Evolutionary conservation across 495 filamentous ascomycete species (phyloP).

Genomic region (Penicillium subrubescens): DNA sequence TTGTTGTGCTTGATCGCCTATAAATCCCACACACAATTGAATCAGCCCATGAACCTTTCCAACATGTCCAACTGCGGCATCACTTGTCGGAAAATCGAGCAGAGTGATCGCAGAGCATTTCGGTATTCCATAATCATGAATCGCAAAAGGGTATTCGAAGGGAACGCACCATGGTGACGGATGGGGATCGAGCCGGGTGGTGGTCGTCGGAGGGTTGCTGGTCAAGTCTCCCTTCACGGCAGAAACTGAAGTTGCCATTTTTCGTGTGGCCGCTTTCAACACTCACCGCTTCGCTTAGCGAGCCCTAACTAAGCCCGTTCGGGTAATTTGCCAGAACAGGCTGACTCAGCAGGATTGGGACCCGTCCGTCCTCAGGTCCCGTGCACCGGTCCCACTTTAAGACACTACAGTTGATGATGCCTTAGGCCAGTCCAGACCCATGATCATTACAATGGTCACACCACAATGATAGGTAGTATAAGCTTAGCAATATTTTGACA

Average conservation of each 20-base stretch:
- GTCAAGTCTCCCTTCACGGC: constrained; percentile 49
- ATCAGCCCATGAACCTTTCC: constrained; percentile 34
- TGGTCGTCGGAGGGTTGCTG: constrained; percentile 56
- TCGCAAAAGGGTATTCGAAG: constrained; percentile 21
- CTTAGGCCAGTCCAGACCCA: no score
- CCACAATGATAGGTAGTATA: no score
- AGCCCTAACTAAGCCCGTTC: constrained; percentile 44
- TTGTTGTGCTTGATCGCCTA: constrained; percentile 99
- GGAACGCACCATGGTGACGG: constrained; percentile 65
- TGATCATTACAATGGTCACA: not conserved
- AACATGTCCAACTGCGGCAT: constrained; percentile 1
- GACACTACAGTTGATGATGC: not conserved
- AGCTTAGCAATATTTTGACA: no score
- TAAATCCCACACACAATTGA: constrained; percentile 35
- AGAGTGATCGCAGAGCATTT: constrained; percentile 5
- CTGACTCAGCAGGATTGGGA: constrained; percentile 11
- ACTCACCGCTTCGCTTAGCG: constrained; percentile 52
- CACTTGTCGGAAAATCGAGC: constrained; percentile 11
- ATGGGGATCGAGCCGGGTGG: constrained; percentile 60
- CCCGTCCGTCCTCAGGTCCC: not conserved
- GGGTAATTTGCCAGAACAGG: constrained; percentile 25
- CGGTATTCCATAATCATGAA: constrained; percentile 12
- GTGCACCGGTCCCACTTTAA: not conserved
- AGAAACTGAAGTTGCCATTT: constrained; percentile 41
- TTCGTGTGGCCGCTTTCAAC: constrained; percentile 50